Evolutionary conservation across 192 early-diverging fungal genomes (phyloP), one percentile per base, ranked within the genome.

Genomic region (Podila verticillata): DNA sequence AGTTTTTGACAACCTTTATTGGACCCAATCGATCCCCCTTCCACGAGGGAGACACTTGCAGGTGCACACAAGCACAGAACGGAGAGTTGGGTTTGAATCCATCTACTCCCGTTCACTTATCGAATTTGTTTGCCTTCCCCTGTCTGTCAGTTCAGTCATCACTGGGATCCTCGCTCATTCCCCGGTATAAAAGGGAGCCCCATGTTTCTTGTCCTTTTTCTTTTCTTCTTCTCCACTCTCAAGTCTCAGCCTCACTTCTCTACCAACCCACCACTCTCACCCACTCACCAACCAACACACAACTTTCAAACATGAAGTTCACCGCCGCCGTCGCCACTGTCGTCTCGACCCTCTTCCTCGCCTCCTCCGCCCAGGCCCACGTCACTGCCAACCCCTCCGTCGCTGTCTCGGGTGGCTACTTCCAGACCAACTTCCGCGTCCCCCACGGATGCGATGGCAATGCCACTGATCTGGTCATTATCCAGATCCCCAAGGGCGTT

Each of bases 351-450:
- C 26, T 80, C 57, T 69, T 80, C 39, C 35, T 80, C 51, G 32
- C 63, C 64, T 31, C 70, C 65, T 63, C 68, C 9, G 75, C 67
- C 26, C 63, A 71, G 59, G 75, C 75, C 65, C 75, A 80, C 48
- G 75, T 80, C 54, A 80, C 75, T 24, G 65, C 75, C 65, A 80
- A 80, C 75, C 75, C 75, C 57, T 72, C 69, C 17, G 48, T 54
- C 49, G 75, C 34, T 32, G 65, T 68, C 51, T 67, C 75, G 7
- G 65, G 65, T 12, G 24, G 65, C 12, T 80, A 80, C 69, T 68
- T 80, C 61, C 75, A 80, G 65, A 61, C 75, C 61, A 80, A 72
- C 65, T 80, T 80, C 70, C 75, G 75, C 49, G 75, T 80, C 54
- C 75, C 75, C 28, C 75, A 80, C 58, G 75, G 75, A 26, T 80